phyloP scores from a whole-genome alignment of 1,284 basidiomycete species.

The Fereydounia khargensis region DNA sequence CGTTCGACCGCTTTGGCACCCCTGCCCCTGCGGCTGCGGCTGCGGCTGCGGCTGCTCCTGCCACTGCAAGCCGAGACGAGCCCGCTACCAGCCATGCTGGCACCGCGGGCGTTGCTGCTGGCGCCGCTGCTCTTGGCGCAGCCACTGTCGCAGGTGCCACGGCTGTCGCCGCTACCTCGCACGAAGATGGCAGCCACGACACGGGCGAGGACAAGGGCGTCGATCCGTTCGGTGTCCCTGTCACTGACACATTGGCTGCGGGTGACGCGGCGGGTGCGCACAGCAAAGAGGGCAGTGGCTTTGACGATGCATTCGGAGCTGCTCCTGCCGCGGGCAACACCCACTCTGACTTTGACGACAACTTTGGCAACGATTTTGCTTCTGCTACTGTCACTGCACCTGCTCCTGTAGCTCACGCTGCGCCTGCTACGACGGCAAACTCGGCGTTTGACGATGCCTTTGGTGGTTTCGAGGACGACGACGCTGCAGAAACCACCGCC shows the following conservation, averaged over 20 bases:
- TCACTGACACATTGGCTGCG: too few species aligned
- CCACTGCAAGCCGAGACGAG: not conserved
- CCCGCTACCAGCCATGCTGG: constrained; percentile 34
- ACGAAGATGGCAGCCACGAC: constrained; percentile 2
- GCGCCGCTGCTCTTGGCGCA: constrained; percentile 47
- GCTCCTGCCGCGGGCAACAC: constrained; percentile 1
- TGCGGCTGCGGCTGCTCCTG: constrained; percentile 6
- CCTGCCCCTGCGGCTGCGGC: constrained; percentile 5
- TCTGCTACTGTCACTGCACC: constrained; percentile 6
- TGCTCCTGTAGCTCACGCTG: constrained; percentile 4
- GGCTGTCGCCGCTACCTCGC: constrained; percentile 44
- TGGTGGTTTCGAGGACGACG: constrained; percentile 6
- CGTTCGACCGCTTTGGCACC: constrained; percentile 73
- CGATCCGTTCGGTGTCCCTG: constrained; percentile 40
- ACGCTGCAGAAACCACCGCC: too few species aligned
- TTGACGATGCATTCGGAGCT: constrained; percentile 67
- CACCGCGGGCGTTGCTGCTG: constrained; percentile 45
- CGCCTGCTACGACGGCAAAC: constrained; percentile 16
- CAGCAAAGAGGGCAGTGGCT: constrained; percentile 8
- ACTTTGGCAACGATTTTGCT: constrained; percentile 54
- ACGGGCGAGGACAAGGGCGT: constrained; percentile 1
- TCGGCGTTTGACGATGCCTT: constrained; percentile 65
- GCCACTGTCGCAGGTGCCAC: constrained; percentile 49
- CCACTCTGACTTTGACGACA: constrained; percentile 34
- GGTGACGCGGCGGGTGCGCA: not conserved